Evolutionary conservation across 202 grass and related monocot species (phyloP).

Genomic region (Bolboschoenoplectus hybrid): DNA sequence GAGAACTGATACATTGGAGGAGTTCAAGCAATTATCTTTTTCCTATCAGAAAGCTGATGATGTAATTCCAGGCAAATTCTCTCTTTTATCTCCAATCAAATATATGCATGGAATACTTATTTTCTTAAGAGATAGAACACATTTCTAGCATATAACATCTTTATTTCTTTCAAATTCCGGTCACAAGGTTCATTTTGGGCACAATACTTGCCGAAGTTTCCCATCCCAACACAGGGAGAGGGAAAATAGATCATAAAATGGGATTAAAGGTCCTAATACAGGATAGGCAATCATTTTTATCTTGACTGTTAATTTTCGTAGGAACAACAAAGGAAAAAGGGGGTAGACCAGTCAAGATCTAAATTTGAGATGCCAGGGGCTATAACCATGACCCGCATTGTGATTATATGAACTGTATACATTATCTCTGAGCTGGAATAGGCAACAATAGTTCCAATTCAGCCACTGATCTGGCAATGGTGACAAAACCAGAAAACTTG

Average conservation of each 20-base stretch:
- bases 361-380: background rate
- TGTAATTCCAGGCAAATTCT: background rate
- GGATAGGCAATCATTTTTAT: no score
- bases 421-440: background rate
- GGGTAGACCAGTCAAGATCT: background rate
- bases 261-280: background rate
- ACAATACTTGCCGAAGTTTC: background rate
- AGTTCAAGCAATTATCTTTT: no score
- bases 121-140: background rate
- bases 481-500: slow-evolving; percentile 39
- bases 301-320: background rate
- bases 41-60: no score
- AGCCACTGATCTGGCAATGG: background rate
- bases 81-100: background rate
- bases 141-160: background rate
- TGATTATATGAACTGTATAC: background rate
- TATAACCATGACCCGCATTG: background rate
- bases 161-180: background rate
- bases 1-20: background rate
- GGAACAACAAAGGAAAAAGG: background rate
- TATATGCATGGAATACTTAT: background rate
- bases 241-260: background rate
- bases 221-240: background rate
- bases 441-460: background rate
- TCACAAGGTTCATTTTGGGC: background rate